Evolutionary conservation across 768 basidiomycete species (phyloP).

Genomic region (Pisolithus albus): DNA sequence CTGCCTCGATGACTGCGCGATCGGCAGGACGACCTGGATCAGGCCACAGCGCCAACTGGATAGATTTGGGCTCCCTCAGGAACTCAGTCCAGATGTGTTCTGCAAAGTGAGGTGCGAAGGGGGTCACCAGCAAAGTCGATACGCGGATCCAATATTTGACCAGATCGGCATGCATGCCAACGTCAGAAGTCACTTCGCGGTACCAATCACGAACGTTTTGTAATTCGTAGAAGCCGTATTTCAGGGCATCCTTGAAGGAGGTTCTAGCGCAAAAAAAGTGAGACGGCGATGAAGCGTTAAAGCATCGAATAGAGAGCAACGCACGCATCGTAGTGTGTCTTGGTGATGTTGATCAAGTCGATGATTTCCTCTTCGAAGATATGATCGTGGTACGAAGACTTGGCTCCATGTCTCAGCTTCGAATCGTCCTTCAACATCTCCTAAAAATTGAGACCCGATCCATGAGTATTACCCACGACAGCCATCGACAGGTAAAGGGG

Average conservation of each 20-base stretch:
- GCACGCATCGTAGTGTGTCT: slow-evolving; percentile 75
- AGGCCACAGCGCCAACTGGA: slow-evolving; percentile 85
- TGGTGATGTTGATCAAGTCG: slow-evolving; percentile 74
- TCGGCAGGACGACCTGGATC: slow-evolving; percentile 55
- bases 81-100: slow-evolving; percentile 83
- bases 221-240: slow-evolving; percentile 93
- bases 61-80: slow-evolving; percentile 64
- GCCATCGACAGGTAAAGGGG: neutral
- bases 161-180: slow-evolving; percentile 89
- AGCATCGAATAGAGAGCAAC: slow-evolving; percentile 22
- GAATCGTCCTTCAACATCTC: slow-evolving; percentile 72
- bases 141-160: slow-evolving; percentile 78
- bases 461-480: neutral
- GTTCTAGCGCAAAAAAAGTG: slow-evolving; percentile 45
- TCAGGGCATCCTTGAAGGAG: slow-evolving; percentile 92
- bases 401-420: slow-evolving; percentile 66
- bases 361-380: slow-evolving; percentile 92
- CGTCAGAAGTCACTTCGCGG: slow-evolving; percentile 81
- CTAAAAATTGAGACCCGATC: slow-evolving; percentile 29
- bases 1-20: slow-evolving; percentile 60
- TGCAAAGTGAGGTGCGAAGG: slow-evolving; percentile 89
- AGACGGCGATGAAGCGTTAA: neutral
- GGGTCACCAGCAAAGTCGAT: slow-evolving; percentile 74
- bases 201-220: slow-evolving; percentile 94
- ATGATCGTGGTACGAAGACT: slow-evolving; percentile 73